Evolutionary conservation across 331 rosid species (phyloP).

Genomic region (Arachis monticola): DNA sequence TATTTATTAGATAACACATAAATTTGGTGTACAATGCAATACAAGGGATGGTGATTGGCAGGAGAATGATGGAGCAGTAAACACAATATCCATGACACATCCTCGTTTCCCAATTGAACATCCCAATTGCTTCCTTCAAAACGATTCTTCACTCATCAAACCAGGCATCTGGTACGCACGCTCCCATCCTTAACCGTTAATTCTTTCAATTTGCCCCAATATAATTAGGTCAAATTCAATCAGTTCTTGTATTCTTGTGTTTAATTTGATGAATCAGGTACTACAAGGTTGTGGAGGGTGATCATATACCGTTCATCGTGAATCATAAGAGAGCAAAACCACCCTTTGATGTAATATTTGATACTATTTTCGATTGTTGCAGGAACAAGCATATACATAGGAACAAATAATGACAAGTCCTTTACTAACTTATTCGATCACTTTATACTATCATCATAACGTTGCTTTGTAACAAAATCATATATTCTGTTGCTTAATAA

Average conservation of each 20-base stretch:
- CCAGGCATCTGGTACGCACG: conserved; percentile 58
- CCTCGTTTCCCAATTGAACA: conserved; percentile 78
- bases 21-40: neutral
- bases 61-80: conserved; percentile 80
- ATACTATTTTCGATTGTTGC: conserved; percentile 73
- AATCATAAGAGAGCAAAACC: conserved; percentile 74
- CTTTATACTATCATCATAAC: neutral
- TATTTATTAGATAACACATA: neutral
- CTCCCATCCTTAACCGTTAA: too few relatives aligned
- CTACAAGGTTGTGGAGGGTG: conserved; percentile 80
- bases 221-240: neutral
- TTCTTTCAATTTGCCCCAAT: neutral
- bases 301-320: conserved; percentile 64
- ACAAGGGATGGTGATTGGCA: conserved; percentile 86
- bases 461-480: too few relatives aligned
- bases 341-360: conserved; percentile 64
- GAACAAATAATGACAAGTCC: conserved; percentile 43
- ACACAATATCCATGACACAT: conserved; percentile 83
- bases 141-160: conserved; percentile 59
- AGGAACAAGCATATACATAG: conserved; percentile 61
- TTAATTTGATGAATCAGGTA: conserved; percentile 56
- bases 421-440: conserved; percentile 47
- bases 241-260: neutral
- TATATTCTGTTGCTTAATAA: too few relatives aligned
- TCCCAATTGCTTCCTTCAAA: conserved; percentile 54